Conservation (phyloP, 192 early-diverging fungal genomes). For the Dispira parvispora region DNA sequence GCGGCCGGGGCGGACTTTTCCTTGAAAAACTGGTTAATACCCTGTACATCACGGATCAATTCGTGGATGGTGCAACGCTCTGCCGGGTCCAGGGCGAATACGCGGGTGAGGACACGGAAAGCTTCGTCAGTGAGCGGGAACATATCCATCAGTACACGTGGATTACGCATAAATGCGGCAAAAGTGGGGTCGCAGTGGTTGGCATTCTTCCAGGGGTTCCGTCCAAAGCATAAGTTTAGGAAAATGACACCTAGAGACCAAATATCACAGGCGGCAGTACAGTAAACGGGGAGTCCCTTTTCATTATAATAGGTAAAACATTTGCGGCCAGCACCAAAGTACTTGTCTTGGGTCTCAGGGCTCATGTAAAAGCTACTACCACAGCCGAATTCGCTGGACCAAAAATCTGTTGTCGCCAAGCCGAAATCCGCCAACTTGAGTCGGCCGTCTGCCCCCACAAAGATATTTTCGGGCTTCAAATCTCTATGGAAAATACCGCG, state of each 20-base stretch:
- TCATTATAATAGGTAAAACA: constrained; percentile 14
- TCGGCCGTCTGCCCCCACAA: constrained; percentile 25
- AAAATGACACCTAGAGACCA: constrained; percentile 70
- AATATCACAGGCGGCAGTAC: constrained; percentile 47
- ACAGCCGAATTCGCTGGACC: constrained; percentile 54
- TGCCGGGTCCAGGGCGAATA: constrained; percentile 27
- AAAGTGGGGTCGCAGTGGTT: constrained; percentile 28
- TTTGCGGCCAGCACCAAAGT: constrained; percentile 20
- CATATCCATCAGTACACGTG: constrained; percentile 31
- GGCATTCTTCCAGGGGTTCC: constrained; percentile 64
- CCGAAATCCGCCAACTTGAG: constrained; percentile 67
- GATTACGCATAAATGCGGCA: constrained; percentile 29
- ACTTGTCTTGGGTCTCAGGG: constrained; percentile 33
- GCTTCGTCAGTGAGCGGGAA: constrained; percentile 30
- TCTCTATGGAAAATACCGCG: constrained; percentile 61
- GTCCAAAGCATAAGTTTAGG: constrained; percentile 55
- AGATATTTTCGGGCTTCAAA: constrained; percentile 64
- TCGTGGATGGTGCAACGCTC: constrained; percentile 22
- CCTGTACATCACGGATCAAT: constrained; percentile 8
- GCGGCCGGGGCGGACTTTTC: neutral
- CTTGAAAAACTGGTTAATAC: constrained; percentile 6
- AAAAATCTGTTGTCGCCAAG: constrained; percentile 46
- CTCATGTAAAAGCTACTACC: constrained; percentile 59
- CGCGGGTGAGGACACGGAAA: constrained; percentile 24
- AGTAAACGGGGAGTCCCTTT: constrained; percentile 20